Base-by-base conservation (phyloP, 2,329 filamentous ascomycete species). In the Trichoderma sp. region DNA sequence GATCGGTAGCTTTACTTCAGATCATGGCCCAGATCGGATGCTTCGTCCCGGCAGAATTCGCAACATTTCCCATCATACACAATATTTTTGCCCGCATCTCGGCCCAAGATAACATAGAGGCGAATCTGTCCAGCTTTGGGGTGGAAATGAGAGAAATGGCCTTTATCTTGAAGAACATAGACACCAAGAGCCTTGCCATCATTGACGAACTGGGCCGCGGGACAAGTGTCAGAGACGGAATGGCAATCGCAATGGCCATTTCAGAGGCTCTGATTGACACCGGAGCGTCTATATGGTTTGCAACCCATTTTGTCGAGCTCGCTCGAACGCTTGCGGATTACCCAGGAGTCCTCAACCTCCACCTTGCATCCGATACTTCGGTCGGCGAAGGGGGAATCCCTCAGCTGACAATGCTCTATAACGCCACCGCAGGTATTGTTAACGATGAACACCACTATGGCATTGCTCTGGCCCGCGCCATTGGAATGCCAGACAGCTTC, bases 101-200 rank as follows among this genome's bases (percentile, higher is more conserved):
- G 0, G 90, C 91, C 47, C 90, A 96, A 64, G 93, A 98, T 75
- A 92, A 85, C 67, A 90, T 96, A 24, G 92, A 97, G 78, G 89
- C 90, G 17, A 98, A 97, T 68, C 85, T 97, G 26, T 98, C 94
- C 0, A 97, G 92, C 0, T 99, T 98, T 74, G 92, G 93, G 0
- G 85, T 92, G 0, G 95, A 99, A 76, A 98, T 99, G 95, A 85
- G 92, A 48, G 95, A 98, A 72, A 96, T 94, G 79, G 92, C 93
- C 0, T 97, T 96, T 74, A 97, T 99, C 63, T 78, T 98, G 1
- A 83, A 85, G 60, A 96, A 97, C 72, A 86, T 97, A 64, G 89
- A 93, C 68, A 81, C 83, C 7, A 85, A 86, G 55, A 94, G 91
- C 70, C 82, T 97, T 71, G 88, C 89, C 2, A 90, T 99, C 56